Conservation (phyloP, 2,329 filamentous ascomycete species). For the Scytalidium sp. region DNA sequence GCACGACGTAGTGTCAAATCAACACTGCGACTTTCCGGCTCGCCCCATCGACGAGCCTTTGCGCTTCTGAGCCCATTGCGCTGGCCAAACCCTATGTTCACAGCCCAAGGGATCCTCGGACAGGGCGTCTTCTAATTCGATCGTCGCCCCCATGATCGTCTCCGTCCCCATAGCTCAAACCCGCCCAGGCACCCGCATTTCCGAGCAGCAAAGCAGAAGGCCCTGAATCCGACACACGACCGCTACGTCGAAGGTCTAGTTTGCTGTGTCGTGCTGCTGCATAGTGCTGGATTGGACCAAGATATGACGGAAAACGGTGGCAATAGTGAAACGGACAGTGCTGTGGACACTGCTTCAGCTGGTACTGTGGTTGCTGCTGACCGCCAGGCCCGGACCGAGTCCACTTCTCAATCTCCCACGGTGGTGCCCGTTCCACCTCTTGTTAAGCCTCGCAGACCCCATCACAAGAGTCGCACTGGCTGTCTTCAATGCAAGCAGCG, state of each 20-base stretch:
- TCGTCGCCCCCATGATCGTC: background rate
- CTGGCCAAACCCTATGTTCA: too few relatives aligned
- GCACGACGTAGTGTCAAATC: too few relatives aligned
- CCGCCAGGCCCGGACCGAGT: background rate
- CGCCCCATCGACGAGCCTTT: too few relatives aligned
- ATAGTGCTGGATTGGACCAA: too few relatives aligned
- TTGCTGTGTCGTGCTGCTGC: too few relatives aligned
- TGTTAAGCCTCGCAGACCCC: conserved; percentile 24
- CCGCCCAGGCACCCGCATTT: background rate
- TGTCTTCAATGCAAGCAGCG: conserved; percentile 31
- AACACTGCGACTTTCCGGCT: too few relatives aligned
- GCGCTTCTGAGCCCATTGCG: too few relatives aligned
- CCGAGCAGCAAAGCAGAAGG: background rate
- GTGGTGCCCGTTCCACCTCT: background rate
- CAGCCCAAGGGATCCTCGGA: background rate
- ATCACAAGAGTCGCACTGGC: conserved; percentile 31
- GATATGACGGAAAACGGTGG: too few relatives aligned
- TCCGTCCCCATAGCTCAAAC: background rate
- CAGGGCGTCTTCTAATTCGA: background rate
- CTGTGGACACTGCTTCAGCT: too few relatives aligned
- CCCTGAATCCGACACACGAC: background rate
- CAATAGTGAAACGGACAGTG: too few relatives aligned
- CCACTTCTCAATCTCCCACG: background rate
- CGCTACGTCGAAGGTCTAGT: background rate
- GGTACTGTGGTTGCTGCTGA: background rate